Evolutionary conservation across 1,284 basidiomycete genomes (phyloP).

Genomic region (Porogramme epimiltina): DNA sequence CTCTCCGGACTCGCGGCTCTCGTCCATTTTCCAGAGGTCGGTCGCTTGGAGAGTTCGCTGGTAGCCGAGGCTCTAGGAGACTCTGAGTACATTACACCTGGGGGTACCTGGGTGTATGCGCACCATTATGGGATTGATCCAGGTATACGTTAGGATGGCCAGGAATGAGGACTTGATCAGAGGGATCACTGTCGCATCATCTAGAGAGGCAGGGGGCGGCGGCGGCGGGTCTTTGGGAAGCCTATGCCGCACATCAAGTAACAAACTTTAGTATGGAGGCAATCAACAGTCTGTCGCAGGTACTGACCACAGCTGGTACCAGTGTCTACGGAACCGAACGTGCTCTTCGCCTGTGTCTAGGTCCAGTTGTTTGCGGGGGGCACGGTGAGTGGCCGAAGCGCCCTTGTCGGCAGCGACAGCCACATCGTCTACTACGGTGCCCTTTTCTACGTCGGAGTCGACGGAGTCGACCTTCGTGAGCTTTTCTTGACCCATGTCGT

Average conservation of each 20-base stretch:
- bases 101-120: constrained; percentile 10
- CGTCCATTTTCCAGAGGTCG: constrained; percentile 73
- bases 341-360: constrained; percentile 51
- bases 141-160: constrained; percentile 61
- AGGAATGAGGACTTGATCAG: constrained; percentile 58
- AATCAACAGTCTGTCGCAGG: background rate
- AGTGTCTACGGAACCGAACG: constrained; percentile 43
- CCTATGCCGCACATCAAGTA: constrained; percentile 36
- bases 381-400: background rate
- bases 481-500: constrained; percentile 10
- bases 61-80: constrained; percentile 53
- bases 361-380: constrained; percentile 32
- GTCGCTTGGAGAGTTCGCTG: constrained; percentile 73
- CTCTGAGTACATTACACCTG: background rate
- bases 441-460: constrained; percentile 18
- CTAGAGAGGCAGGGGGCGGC: constrained; percentile 56
- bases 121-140: constrained; percentile 75
- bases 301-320: constrained; percentile 50
- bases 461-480: constrained; percentile 13
- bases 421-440: background rate
- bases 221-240: constrained; percentile 60
- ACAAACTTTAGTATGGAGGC: background rate
- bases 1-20: constrained; percentile 47
- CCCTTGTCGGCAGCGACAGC: constrained; percentile 1
- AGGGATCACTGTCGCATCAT: constrained; percentile 61